Conservation (phyloP, 2,329 filamentous ascomycete genomes). For the Talaromyces sp. region DNA sequence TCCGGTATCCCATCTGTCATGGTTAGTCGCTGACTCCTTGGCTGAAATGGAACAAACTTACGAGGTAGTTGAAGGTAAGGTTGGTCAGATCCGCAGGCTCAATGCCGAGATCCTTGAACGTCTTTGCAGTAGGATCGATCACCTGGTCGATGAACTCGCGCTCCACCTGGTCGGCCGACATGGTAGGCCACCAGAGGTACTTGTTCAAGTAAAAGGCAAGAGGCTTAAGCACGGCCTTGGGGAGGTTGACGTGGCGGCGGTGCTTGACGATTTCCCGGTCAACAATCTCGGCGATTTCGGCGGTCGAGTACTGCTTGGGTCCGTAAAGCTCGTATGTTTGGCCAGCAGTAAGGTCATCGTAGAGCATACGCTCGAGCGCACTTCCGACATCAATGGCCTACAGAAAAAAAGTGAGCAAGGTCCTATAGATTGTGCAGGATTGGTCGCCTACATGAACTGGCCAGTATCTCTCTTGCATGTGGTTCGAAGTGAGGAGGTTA, state of each 20-base stretch:
- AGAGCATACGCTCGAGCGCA: constrained; percentile 83
- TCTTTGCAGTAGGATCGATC: constrained; percentile 89
- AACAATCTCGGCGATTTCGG: constrained; percentile 79
- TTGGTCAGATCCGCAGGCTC: constrained; percentile 80
- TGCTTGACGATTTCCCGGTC: constrained; percentile 90
- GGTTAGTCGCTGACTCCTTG: constrained; percentile 12
- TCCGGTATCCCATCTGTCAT: constrained; percentile 78
- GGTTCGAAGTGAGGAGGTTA: constrained; percentile 84
- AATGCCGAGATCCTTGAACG: constrained; percentile 88
- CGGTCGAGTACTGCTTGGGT: constrained; percentile 85
- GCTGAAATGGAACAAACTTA: constrained; percentile 43
- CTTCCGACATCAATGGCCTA: constrained; percentile 84
- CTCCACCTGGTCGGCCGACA: constrained; percentile 81
- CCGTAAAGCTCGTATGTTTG: constrained; percentile 95
- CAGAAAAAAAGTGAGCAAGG: neutral
- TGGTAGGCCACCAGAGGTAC: constrained; percentile 80
- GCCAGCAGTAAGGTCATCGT: constrained; percentile 82
- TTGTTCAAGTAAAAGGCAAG: constrained; percentile 71
- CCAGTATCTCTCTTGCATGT: constrained; percentile 86
- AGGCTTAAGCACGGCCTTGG: constrained; percentile 74
- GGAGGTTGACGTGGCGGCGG: constrained; percentile 85
- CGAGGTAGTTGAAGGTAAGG: constrained; percentile 90
- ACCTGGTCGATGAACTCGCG: constrained; percentile 88
- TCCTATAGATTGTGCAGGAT: neutral
- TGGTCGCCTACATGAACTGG: constrained; percentile 73